Evolutionary conservation across 2,329 filamentous ascomycete genomes (phyloP).

Genomic region (Sclerotinia minor): DNA sequence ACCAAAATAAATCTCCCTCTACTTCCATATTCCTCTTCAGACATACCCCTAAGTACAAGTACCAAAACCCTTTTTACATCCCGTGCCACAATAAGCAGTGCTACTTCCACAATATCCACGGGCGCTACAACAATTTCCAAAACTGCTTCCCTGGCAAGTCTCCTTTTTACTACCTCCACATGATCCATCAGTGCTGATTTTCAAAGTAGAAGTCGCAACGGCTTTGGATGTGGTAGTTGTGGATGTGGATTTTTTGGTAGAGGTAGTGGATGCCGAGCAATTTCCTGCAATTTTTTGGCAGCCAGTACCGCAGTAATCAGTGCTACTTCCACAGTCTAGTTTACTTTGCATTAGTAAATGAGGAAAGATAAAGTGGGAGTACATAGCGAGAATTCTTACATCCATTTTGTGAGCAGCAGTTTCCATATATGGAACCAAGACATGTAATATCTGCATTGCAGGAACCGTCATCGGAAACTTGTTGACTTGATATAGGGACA

Average conservation of each 20-base stretch:
- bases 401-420: conserved; percentile 41
- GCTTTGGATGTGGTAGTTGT: neutral
- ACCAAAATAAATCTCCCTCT: neutral
- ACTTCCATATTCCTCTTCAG: neutral
- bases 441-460: conserved; percentile 28
- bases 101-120: conserved; percentile 26
- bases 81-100: conserved; percentile 20
- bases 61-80: conserved; percentile 20
- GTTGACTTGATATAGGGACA: conserved; percentile 10
- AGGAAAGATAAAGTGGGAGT: neutral
- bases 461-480: conserved; percentile 29
- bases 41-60: conserved; percentile 9
- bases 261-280: conserved; percentile 21
- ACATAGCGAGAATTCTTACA: conserved; percentile 28
- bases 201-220: conserved; percentile 4
- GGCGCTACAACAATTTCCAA: conserved; percentile 31
- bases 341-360: neutral
- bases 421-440: conserved; percentile 28
- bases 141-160: conserved; percentile 30
- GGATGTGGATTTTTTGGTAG: conserved; percentile 12
- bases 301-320: conserved; percentile 39
- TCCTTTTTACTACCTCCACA: conserved; percentile 24
- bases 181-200: conserved; percentile 26
- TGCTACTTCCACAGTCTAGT: conserved; percentile 36
- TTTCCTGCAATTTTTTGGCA: conserved; percentile 34